phyloP scores from a whole-genome alignment of 2,329 filamentous ascomycete species.

The Colletotrichum sansevieriae region DNA sequence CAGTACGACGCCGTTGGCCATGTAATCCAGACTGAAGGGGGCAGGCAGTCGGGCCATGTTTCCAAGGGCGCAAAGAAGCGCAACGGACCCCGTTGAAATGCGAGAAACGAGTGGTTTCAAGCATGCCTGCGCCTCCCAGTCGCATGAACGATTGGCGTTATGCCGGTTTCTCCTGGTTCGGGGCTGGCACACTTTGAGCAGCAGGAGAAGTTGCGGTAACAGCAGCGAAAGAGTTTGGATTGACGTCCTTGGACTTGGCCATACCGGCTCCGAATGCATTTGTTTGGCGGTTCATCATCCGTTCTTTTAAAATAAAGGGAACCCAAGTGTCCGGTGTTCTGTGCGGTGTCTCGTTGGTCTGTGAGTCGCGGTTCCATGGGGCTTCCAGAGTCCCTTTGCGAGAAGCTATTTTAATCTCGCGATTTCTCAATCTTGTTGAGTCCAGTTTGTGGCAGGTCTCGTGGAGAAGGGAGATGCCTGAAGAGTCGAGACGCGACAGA shows the following conservation, averaged over 20 bases:
- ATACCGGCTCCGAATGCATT: not conserved
- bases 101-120: conserved; percentile 34
- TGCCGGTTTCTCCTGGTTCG: conserved; percentile 29
- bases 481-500: not conserved
- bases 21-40: conserved; percentile 6
- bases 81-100: conserved; percentile 3
- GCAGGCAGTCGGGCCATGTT: not conserved
- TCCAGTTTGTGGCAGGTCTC: conserved; percentile 23
- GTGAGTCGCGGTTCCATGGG: conserved; percentile 25
- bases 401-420: conserved; percentile 23
- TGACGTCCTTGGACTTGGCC: conserved; percentile 1
- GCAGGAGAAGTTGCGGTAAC: conserved; percentile 3
- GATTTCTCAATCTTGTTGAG: not conserved
- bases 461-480: conserved; percentile 28
- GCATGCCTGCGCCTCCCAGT: conserved; percentile 32
- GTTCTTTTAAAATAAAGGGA: conserved; percentile 31
- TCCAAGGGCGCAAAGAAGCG: not conserved
- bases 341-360: conserved; percentile 23
- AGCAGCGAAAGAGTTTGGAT: not conserved
- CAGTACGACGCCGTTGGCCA: not conserved
- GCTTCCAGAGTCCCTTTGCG: conserved; percentile 20
- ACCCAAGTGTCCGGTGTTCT: conserved; percentile 26
- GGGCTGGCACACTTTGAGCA: conserved; percentile 22
- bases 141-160: conserved; percentile 35
- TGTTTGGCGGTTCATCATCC: conserved; percentile 31